Evolutionary conservation across 2,329 filamentous ascomycete genomes (phyloP).

Genomic region (Laburnicola sp.): DNA sequence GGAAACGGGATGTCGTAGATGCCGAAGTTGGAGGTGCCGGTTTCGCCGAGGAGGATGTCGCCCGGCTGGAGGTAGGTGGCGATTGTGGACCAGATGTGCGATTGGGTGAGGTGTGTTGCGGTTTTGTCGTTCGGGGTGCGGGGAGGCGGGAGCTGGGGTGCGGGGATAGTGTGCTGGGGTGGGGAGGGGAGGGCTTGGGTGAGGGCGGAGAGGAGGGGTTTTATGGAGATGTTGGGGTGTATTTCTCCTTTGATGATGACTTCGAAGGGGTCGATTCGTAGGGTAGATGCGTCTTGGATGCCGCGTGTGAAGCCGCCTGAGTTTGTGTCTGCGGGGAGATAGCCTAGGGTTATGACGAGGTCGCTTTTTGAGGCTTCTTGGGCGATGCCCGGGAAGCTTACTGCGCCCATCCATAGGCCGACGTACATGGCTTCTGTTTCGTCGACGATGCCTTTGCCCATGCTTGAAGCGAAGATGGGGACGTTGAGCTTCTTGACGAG

Average conservation of each 20-base stretch:
- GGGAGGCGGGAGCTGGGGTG: constrained; percentile 32
- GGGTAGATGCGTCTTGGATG: constrained; percentile 31
- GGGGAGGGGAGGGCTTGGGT: constrained; percentile 23
- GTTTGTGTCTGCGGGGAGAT: constrained; percentile 49
- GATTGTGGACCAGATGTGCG: constrained; percentile 50
- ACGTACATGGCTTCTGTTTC: constrained; percentile 47
- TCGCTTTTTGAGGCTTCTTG: constrained; percentile 44
- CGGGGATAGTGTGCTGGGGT: constrained; percentile 28
- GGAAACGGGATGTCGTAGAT: constrained; percentile 42
- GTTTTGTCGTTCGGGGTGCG: constrained; percentile 35
- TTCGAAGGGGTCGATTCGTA: constrained; percentile 44
- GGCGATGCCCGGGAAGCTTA: constrained; percentile 43
- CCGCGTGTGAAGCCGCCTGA: constrained; percentile 47
- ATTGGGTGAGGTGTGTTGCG: constrained; percentile 48
- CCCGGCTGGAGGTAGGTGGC: constrained; percentile 40
- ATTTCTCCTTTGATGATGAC: constrained; percentile 42
- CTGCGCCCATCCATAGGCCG: constrained; percentile 48
- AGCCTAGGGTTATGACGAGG: constrained; percentile 45
- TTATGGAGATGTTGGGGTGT: constrained; percentile 42
- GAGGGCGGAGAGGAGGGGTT: constrained; percentile 41
- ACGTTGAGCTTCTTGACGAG: constrained; percentile 42
- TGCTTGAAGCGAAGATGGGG: constrained; percentile 46
- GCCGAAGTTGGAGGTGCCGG: constrained; percentile 47
- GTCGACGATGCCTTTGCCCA: constrained; percentile 51
- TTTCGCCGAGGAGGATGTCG: constrained; percentile 49